Evolutionary conservation across 164 flowering plant genomes (phyloP), one percentile per base, ranked within the genome.

Genomic region (Aristolochia contorta): DNA sequence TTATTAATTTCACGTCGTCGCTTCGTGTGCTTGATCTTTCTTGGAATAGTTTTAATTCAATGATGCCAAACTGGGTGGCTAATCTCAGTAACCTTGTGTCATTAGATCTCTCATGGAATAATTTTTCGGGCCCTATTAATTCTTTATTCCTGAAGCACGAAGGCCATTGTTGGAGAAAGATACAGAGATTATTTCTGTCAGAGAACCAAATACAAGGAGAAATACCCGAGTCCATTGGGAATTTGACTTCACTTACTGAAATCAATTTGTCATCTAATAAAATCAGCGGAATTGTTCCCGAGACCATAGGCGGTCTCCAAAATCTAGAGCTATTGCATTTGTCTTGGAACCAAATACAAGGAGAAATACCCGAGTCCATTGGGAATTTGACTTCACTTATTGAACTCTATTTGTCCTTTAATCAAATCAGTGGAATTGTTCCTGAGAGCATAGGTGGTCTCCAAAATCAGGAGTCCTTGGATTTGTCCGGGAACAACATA

Each of bases 1-100:
- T 18, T 47, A 49, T 58, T 12, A 63, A 69, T 41, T 59, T 64
- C 24, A 69, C 72, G 10, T n/a, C n/a, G n/a, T 64, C 72, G 54
- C 65, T 70, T 32, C 48, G 8, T 8, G 54, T 69, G 7, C 59
- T 68, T 25, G 66, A 53, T 58, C 53, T 68, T 15, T 18, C 12
- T 13, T 3, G 0, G 0, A 63, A 55, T 41, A 2, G 0, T 12
- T 27, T 63, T 10, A 1, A 18, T 7, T 45, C 66, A 0, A 5
- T 16, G 48, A 46, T 63, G 13, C 66, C 59, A 3, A n/a, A 5
- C 24, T 65, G 67, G 67, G 21, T 65, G 1, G 27, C 47, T 33
- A 57, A 57, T 37, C 49, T 65, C 16, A 57, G 49, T 12, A 33
- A 47, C 21, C 55, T 65, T 21, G 56, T 27, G 5, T 48, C 45